Base-by-base conservation (phyloP, 2,329 filamentous ascomycete species). In the Cercospora nicotianae region DNA sequence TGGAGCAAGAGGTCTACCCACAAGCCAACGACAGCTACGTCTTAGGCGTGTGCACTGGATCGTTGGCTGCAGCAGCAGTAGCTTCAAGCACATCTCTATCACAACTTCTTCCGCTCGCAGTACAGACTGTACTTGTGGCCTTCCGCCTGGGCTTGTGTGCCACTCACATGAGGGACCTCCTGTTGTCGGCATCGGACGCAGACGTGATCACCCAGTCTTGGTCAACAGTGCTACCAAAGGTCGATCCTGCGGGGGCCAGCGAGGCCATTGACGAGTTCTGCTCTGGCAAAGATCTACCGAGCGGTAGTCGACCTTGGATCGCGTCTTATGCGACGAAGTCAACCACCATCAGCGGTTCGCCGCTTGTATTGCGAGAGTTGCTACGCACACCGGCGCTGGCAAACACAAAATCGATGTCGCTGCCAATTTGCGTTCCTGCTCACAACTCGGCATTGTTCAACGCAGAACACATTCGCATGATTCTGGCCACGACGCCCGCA, bases 61-160 rank as follows among this genome's bases (percentile, higher is more conserved):
- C 67, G 8, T 51, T 74, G 6, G 69, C 72, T 16, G 73, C 73
- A 5, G 72, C 69, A 3, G 73, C 72, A n/a, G 63, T 73, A 33
- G 71, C 70, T 45, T 67, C 63, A 20, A 64, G 64, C 61, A 63
- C 39, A n/a, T 70, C 60, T 53, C 20, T 68, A 3, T 65, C 60
- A 13, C 68, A 72, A 5, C 53, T 73, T 13, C 58, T 73, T 26
- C 64, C 67, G 26, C 36, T 70, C 5, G 73, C 64, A 20, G 58
- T 70, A 5, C 60, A 83, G 33, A 75, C 77, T 9, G 82, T 81
- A 2, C 39, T 72, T 2, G 59, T 80, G 1, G 81, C 85, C 1
- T 85, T 86, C 66, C 77, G 83, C 0, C 74, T 85, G 2, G 83
- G 83, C 2, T 9, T 60, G 12, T 60, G 58, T 20, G 23, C 28